Conservation (phyloP, 306 rosid species). For the Citrullus mucosospermus region DNA sequence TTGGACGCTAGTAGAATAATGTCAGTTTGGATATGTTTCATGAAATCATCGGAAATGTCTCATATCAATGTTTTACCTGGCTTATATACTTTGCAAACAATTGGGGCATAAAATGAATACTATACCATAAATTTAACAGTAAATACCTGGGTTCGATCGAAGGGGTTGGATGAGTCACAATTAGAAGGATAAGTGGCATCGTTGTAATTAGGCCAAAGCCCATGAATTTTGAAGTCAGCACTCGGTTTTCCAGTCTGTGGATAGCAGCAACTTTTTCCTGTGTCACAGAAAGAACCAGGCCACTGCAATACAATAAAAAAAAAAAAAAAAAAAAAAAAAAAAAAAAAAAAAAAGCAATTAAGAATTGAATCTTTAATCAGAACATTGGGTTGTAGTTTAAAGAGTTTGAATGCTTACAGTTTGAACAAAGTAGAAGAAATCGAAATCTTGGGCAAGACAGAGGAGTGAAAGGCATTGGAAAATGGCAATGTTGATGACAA, state of each 20-base stretch:
- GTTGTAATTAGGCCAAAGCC: slow-evolving; percentile 68
- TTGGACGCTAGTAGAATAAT: too few species aligned
- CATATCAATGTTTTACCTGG: too few species aligned
- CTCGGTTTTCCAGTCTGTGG: slow-evolving; percentile 62
- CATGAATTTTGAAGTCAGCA: slow-evolving; percentile 70
- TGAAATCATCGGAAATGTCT: too few species aligned
- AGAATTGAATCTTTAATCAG: too few species aligned
- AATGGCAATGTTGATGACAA: slow-evolving; percentile 16
- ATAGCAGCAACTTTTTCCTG: slow-evolving; percentile 55
- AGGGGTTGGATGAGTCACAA: slow-evolving; percentile 44
- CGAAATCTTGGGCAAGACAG: slow-evolving; percentile 34
- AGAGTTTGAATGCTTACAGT: slow-evolving; percentile 14
- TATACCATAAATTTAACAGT: too few species aligned
- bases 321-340: too few species aligned
- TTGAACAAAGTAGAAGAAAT: slow-evolving; percentile 69
- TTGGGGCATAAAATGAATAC: too few species aligned
- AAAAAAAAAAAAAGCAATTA: neutral
- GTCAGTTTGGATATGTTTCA: too few species aligned
- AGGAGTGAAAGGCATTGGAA: slow-evolving; percentile 26
- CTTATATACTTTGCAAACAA: too few species aligned
- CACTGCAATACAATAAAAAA: slow-evolving; percentile 28
- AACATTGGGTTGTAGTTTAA: too few species aligned
- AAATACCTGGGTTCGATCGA: slow-evolving; percentile 35
- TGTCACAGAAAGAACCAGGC: slow-evolving; percentile 87
- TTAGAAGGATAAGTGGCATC: slow-evolving; percentile 18